Evolutionary conservation across 2,329 filamentous ascomycete genomes (phyloP).

Genomic region (Colletotrichum sp.): DNA sequence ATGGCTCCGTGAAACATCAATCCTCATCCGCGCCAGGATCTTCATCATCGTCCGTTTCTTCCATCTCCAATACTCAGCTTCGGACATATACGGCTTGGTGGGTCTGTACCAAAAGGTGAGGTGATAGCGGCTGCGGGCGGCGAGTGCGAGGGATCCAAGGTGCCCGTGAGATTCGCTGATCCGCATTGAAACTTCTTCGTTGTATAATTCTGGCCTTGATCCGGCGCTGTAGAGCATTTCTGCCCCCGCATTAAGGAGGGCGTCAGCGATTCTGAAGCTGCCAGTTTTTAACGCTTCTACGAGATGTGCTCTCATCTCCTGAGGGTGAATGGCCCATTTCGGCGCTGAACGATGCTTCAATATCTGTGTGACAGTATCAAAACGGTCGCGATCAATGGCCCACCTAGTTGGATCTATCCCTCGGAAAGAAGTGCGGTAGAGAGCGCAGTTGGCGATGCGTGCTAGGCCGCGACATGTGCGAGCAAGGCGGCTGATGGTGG

Average conservation of each 20-base stretch:
- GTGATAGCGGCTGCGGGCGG: not conserved
- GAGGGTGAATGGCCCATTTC: accelerated
- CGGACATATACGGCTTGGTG: not conserved
- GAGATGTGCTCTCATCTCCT: not conserved
- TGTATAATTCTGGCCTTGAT: accelerated
- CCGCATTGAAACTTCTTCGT: too few species aligned
- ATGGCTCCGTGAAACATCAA: not conserved
- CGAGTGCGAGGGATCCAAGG: not conserved
- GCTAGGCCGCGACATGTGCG: not conserved
- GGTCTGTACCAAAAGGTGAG: not conserved
- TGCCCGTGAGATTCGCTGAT: not conserved
- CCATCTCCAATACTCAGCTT: not conserved
- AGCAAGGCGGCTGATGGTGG: not conserved
- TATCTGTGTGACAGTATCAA: not conserved
- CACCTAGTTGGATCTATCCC: not conserved
- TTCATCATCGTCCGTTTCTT: not conserved
- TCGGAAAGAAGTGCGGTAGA: not conserved
- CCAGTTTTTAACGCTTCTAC: not conserved
- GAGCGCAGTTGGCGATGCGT: not conserved
- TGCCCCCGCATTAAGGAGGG: not conserved
- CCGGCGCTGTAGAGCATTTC: not conserved
- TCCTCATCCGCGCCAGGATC: not conserved
- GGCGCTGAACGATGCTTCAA: not conserved
- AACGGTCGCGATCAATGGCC: not conserved
- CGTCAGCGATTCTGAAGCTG: not conserved